Evolutionary conservation across 2,329 filamentous ascomycete species (phyloP).

Genomic region (Cladosporium halotolerans): DNA sequence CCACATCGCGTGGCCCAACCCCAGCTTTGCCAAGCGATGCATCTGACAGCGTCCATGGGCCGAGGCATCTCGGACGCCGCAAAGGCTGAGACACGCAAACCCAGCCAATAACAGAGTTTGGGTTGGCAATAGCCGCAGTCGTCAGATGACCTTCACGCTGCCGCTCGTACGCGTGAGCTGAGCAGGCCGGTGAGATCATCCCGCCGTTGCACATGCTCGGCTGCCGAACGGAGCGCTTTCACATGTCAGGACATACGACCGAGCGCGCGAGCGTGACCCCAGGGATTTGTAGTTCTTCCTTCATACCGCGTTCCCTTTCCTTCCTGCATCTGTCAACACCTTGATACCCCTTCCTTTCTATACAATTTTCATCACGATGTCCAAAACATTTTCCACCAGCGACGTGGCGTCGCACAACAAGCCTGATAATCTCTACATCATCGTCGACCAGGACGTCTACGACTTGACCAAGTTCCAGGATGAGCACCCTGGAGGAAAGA

Average conservation of each 20-base stretch:
- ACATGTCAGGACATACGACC: conserved; percentile 1
- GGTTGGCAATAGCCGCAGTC: conserved; percentile 2
- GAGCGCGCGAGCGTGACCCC: neutral
- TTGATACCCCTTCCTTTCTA: conserved; percentile 1
- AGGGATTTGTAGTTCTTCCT: conserved; percentile 5
- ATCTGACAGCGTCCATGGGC: neutral
- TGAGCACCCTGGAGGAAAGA: conserved; percentile 52
- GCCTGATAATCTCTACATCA: conserved; percentile 75
- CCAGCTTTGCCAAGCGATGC: neutral
- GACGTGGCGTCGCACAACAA: conserved; percentile 94
- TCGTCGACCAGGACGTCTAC: conserved; percentile 92
- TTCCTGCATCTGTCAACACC: neutral
- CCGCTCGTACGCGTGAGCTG: neutral
- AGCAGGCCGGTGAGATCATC: conserved; percentile 6
- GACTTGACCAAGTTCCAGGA: conserved; percentile 68
- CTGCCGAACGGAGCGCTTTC: neutral
- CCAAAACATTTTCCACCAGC: conserved; percentile 73
- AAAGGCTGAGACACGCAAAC: neutral
- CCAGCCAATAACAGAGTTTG: conserved; percentile 1
- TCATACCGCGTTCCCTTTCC: neutral
- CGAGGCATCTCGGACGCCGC: neutral
- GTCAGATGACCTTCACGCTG: conserved; percentile 6
- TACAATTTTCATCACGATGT: conserved; percentile 54
- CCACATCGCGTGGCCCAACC: neutral
- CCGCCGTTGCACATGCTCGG: conserved; percentile 9